Evolutionary conservation across 2,329 filamentous ascomycete genomes (phyloP).

Genomic region (Xylariaceae sp.): DNA sequence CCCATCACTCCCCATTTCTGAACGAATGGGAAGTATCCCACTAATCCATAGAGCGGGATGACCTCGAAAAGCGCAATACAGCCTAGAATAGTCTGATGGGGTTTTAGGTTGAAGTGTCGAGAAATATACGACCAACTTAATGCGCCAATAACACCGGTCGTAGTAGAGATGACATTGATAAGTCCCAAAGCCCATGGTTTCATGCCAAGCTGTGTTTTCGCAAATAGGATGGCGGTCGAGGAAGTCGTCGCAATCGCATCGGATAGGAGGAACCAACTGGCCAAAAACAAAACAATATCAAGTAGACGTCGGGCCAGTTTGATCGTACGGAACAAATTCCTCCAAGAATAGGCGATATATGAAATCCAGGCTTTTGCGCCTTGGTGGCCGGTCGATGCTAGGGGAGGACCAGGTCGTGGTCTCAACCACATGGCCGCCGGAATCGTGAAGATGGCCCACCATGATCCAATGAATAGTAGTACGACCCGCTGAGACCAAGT

Average conservation of each 20-base stretch:
- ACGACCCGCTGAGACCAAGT: conserved; percentile 84
- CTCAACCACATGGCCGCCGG: conserved; percentile 84
- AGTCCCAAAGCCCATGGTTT: conserved; percentile 78
- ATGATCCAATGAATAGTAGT: conserved; percentile 77
- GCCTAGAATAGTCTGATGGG: conserved; percentile 84
- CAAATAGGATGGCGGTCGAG: conserved; percentile 90
- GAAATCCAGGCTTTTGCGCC: conserved; percentile 51
- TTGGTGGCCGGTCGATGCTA: conserved; percentile 43
- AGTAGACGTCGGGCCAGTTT: conserved; percentile 65
- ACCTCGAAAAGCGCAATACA: conserved; percentile 88
- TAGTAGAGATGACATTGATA: conserved; percentile 88
- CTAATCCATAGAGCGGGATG: conserved; percentile 84
- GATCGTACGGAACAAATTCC: conserved; percentile 73
- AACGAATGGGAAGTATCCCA: conserved; percentile 81
- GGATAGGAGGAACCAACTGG: conserved; percentile 89
- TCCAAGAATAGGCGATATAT: conserved; percentile 82
- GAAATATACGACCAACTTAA: conserved; percentile 85
- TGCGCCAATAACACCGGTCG: conserved; percentile 77
- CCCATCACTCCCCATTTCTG: conserved; percentile 70
- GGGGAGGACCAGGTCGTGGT: conserved; percentile 79
- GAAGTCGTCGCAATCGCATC: conserved; percentile 93
- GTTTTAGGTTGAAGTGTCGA: conserved; percentile 60
- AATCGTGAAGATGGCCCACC: conserved; percentile 91
- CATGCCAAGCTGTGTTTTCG: conserved; percentile 91
- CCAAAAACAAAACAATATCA: conserved; percentile 73